A percentile compares a stretch with the other conserved stretches of the same genome.
These are phyloP conservation scores for Geosmithia morbida DNA, from an alignment of 2,329 filamentous ascomycete species.

Conservation along the genomic window DNA sequence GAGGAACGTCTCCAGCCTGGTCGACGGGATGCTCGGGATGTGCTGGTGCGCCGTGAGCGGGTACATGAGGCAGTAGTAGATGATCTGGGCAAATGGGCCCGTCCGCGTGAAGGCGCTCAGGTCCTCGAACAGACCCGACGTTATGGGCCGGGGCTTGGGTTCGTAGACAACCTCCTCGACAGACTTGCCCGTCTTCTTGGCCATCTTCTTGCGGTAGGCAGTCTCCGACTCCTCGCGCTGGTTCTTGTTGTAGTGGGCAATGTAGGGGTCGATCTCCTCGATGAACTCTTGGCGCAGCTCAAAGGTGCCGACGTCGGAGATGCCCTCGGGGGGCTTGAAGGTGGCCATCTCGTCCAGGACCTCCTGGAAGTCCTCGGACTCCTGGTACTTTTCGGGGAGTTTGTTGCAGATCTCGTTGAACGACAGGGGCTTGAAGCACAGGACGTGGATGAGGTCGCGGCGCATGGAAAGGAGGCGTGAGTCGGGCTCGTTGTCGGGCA, in stretches of 20 bases:
- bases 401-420: constrained; percentile 84
- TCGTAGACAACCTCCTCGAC: constrained; percentile 81
- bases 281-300: constrained; percentile 79
- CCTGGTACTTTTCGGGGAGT: constrained; percentile 77
- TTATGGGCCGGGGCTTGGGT: constrained; percentile 64
- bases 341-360: constrained; percentile 78
- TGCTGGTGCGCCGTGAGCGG: constrained; percentile 53
- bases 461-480: constrained; percentile 60
- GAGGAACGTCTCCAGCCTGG: constrained; percentile 78
- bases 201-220: constrained; percentile 75
- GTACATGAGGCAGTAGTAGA: constrained; percentile 80
- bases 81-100: constrained; percentile 74
- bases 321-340: constrained; percentile 79
- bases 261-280: constrained; percentile 86
- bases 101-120: constrained; percentile 72
- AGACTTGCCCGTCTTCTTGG: constrained; percentile 72
- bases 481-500: constrained; percentile 48
- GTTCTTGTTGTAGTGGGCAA: constrained; percentile 91
- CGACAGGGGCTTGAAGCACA: constrained; percentile 92
- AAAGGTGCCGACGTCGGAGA: constrained; percentile 88
- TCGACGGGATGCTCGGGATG: constrained; percentile 63
- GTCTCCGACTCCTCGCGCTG: constrained; percentile 90
- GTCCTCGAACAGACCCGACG: constrained; percentile 60
- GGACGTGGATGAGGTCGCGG: constrained; percentile 79
- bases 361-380: constrained; percentile 75